Conservation (phyloP, 192 early-diverging fungal species). For the Chytriomyces confervae region DNA sequence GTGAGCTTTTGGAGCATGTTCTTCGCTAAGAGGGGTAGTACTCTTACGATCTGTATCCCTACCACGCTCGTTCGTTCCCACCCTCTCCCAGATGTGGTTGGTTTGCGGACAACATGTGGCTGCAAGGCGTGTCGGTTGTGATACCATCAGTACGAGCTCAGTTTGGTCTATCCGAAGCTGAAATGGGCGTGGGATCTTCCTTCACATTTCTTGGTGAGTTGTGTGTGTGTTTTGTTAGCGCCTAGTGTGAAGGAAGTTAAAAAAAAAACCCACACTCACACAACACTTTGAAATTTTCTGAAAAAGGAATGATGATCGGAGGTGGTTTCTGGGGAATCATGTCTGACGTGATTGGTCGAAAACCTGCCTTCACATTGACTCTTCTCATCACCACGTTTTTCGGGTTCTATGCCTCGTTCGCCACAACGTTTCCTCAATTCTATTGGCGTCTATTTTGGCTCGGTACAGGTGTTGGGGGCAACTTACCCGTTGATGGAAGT, state of each 20-base stretch:
- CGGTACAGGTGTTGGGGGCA: constrained; percentile 77
- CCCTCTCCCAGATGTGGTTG: constrained; percentile 72
- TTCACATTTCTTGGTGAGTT: constrained; percentile 10
- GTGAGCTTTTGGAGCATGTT: background rate
- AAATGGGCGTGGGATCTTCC: constrained; percentile 59
- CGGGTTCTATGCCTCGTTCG: constrained; percentile 72
- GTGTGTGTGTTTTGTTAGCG: background rate
- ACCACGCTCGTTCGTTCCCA: constrained; percentile 19
- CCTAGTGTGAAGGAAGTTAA: background rate
- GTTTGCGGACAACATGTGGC: constrained; percentile 82
- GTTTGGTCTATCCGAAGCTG: constrained; percentile 67
- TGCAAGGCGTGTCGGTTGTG: constrained; percentile 72
- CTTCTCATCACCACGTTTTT: constrained; percentile 73
- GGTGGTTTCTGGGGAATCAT: constrained; percentile 82
- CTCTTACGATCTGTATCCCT: constrained; percentile 26
- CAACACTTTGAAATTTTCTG: constrained; percentile 59
- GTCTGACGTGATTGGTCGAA: constrained; percentile 75
- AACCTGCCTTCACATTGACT: constrained; percentile 77
- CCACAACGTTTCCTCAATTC: constrained; percentile 65
- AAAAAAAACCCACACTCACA: constrained; percentile 38
- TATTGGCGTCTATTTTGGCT: constrained; percentile 70
- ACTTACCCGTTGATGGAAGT: constrained; percentile 70
- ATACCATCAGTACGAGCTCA: constrained; percentile 78
- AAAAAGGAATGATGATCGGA: constrained; percentile 80
- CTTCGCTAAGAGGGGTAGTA: background rate